Conservation (phyloP, 1,284 basidiomycete genomes). For the Apiotrichum gracile region DNA sequence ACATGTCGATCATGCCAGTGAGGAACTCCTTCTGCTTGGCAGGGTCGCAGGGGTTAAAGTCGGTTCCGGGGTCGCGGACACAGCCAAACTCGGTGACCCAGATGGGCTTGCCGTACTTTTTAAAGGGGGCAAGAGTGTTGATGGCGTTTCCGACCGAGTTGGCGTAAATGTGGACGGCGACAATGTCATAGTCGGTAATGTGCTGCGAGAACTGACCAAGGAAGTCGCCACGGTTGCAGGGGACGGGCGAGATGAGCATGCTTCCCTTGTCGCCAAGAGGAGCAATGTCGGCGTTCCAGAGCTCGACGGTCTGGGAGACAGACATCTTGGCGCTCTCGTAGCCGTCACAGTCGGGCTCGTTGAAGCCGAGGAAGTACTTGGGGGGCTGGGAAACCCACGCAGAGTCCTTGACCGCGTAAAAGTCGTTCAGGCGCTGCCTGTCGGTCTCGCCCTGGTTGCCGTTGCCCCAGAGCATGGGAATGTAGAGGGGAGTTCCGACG, state of each 20-base stretch:
- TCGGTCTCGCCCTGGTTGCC: constrained; percentile 12
- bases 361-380: constrained; percentile 40
- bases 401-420: constrained; percentile 23
- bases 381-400: background rate
- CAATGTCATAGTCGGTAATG: constrained; percentile 24
- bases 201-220: constrained; percentile 23
- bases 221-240: constrained; percentile 29
- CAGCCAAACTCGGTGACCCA: constrained; percentile 48
- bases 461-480: constrained; percentile 47
- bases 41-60: too few species aligned
- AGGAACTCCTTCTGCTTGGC: too few species aligned
- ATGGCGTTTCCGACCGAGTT: constrained; percentile 36
- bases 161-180: constrained; percentile 41
- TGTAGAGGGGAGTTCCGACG: constrained; percentile 20
- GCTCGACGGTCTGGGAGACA: constrained; percentile 1
- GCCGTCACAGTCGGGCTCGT: constrained; percentile 46
- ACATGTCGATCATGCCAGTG: too few species aligned
- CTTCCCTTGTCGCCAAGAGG: constrained; percentile 32
- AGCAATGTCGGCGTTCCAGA: constrained; percentile 39
- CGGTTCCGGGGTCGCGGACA: constrained; percentile 24
- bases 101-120: constrained; percentile 44
- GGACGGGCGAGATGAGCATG: constrained; percentile 23
- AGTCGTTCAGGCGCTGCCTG: constrained; percentile 28
- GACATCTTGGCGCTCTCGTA: background rate
- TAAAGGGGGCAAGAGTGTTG: too few species aligned